These are phyloP conservation scores for Tetrahymena malaccensis DNA, from an alignment of 73 alveolate species.

Conservation along the genomic window DNA sequence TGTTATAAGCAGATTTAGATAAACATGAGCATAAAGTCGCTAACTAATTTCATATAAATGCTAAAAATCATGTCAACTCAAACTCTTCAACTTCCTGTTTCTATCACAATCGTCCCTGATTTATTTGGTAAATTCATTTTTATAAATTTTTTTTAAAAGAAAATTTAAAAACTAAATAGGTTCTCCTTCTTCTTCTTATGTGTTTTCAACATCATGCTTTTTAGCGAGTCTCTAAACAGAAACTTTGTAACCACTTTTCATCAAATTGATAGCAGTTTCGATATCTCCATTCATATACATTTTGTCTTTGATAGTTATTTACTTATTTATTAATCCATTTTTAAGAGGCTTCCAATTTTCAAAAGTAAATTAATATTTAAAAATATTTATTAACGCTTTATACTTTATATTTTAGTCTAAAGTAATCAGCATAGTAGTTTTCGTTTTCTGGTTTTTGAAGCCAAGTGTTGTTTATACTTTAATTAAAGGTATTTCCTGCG, in stretches of 20 bases:
- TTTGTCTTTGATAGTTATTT: not conserved
- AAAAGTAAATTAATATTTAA: not conserved
- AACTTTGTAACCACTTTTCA: not conserved
- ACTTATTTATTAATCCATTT: not conserved
- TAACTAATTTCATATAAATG: not conserved
- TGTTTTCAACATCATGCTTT: not conserved
- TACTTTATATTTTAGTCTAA: not conserved
- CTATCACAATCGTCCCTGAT: not conserved
- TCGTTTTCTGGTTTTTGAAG: not conserved
- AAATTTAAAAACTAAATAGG: not conserved
- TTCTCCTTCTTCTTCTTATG: not conserved
- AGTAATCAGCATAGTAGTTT: not conserved
- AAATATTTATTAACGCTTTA: not conserved
- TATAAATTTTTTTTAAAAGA: not conserved
- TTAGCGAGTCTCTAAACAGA: not conserved
- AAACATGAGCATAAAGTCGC: not conserved
- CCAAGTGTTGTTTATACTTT: not conserved
- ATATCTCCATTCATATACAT: not conserved
- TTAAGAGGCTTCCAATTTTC: not conserved
- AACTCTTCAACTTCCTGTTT: not conserved
- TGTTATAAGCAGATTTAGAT: not conserved
- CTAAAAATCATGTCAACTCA: not conserved
- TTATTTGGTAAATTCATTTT: not conserved
- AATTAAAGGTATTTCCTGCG: not conserved
- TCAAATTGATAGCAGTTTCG: not conserved